A percentile compares a stretch with the other conserved stretches of the same genome.
Evolutionary conservation across 192 early-diverging fungal species (phyloP).

Genomic region (Podila horticola): DNA sequence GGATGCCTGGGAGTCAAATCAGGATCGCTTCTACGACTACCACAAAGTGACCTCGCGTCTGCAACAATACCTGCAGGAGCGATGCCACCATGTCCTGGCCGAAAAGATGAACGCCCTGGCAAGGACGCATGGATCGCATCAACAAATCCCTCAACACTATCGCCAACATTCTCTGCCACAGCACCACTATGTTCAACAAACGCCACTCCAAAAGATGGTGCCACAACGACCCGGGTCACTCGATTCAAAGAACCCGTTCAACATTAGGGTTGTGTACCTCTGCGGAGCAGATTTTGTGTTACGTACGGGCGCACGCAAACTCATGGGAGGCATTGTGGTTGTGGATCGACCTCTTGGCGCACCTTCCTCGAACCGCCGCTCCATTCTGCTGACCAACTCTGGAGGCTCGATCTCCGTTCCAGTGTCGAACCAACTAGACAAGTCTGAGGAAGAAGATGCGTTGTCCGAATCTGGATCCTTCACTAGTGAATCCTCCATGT

Average conservation of each 20-base stretch:
- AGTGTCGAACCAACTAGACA: slow-evolving; percentile 19
- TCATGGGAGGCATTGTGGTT: slow-evolving; percentile 34
- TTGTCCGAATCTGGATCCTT: background rate
- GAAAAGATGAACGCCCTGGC: slow-evolving; percentile 25
- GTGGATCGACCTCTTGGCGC: slow-evolving; percentile 43
- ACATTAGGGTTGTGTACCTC: slow-evolving; percentile 53
- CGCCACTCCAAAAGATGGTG: slow-evolving; percentile 5
- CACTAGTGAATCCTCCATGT: background rate
- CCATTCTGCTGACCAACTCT: slow-evolving; percentile 25
- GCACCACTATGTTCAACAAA: slow-evolving; percentile 13
- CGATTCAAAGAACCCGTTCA: slow-evolving; percentile 33
- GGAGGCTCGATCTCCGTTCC: slow-evolving; percentile 34
- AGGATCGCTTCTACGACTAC: slow-evolving; percentile 37
- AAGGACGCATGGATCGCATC: background rate
- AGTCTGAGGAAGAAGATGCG: background rate
- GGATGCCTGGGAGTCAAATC: slow-evolving; percentile 48
- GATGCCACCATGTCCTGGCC: slow-evolving; percentile 19
- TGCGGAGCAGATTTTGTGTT: slow-evolving; percentile 54
- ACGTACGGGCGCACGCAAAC: slow-evolving; percentile 45
- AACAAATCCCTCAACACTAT: background rate
- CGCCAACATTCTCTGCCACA: slow-evolving; percentile 4
- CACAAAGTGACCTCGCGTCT: slow-evolving; percentile 40
- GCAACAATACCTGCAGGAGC: slow-evolving; percentile 36
- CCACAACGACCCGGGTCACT: slow-evolving; percentile 51
- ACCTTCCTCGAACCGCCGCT: slow-evolving; percentile 35